Evolutionary conservation across 1,284 basidiomycete species (phyloP).

Genomic region (Pyrrhoderma noxium): DNA sequence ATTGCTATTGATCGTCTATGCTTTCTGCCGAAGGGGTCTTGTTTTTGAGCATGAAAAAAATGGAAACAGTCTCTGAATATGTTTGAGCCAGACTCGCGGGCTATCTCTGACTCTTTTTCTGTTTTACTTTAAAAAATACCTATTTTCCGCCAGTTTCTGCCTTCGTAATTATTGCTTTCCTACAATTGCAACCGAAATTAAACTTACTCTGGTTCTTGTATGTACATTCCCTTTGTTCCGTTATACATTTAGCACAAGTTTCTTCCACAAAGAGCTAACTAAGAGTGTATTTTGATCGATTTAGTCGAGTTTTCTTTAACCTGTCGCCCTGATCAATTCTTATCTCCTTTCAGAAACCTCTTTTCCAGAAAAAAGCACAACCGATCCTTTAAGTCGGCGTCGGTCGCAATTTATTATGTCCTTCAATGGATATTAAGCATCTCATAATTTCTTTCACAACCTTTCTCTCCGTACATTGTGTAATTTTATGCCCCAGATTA

Average conservation of each 20-base stretch:
- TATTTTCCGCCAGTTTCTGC: too few species aligned
- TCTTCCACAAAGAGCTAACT: too few species aligned
- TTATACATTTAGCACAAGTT: too few species aligned
- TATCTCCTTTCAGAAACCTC: slow-evolving; percentile 3
- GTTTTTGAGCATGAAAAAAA: slow-evolving; percentile 1
- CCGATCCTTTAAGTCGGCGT: slow-evolving; percentile 1
- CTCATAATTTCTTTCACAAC: not conserved
- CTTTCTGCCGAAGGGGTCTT: not conserved
- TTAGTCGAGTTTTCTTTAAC: too few species aligned
- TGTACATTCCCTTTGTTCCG: too few species aligned
- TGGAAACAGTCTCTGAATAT: not conserved
- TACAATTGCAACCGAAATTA: too few species aligned
- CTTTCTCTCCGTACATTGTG: not conserved
- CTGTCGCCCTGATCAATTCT: not conserved
- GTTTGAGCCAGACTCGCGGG: not conserved
- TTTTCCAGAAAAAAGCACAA: slow-evolving; percentile 1
- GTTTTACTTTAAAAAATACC: too few species aligned
- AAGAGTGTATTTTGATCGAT: too few species aligned
- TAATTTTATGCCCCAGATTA: not conserved
- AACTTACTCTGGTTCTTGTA: too few species aligned
- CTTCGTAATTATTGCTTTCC: too few species aligned
- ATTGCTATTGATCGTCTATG: not conserved
- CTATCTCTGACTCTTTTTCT: too few species aligned
- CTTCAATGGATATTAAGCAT: not conserved
- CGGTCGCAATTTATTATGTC: not conserved